Base-by-base conservation (phyloP, 2,329 filamentous ascomycete species). In the Trichoderma simmonsii region DNA sequence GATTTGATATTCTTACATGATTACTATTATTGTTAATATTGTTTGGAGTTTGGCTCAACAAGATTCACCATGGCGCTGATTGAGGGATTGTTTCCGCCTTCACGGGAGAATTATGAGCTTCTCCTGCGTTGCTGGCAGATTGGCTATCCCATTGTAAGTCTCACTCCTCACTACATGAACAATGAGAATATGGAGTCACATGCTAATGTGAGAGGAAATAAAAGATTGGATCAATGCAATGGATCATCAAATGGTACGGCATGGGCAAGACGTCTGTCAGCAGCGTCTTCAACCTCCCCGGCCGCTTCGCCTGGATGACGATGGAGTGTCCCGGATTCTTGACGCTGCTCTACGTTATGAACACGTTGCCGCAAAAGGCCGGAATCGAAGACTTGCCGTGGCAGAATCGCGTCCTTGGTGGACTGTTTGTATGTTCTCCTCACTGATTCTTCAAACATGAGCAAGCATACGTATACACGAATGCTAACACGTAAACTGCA, bases 211-310 rank as follows among this genome's bases (percentile, higher is more conserved):
- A 36, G 26, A 43, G 0, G 0, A 18, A 48, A 24, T 21, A 74
- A 34, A 73, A 97, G 94, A 78, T 94, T 74, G 91, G 91, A 0
- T 87, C 89, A 1, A 66, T 89, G 26, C 94, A 97, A 89, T 97
- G 92, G 91, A 72, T 91, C 71, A 83, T 87, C n/a, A 87, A 89
- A 70, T 97, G 89, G 87, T 96, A 98, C 81, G 93, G 93, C 65
- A 94, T 95, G 85, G 96, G 96, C 80, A 98, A 98, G 83, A 97
- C 95, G 3, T 97, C 94, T 4, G 87, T 90, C 21, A 79, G 86
- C 3, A 94, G 92, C 77, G 83, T 83, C 14, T 85, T 96, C 79
- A 99, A 99, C 82, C 82, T 98, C n/a, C 93, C 95, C 2, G 96
- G 96, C 73, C 93, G 93, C 77, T 84, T 93, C 74, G 94, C 90